These are phyloP conservation scores for Talaromyces sp. DNA, from an alignment of 2,329 filamentous ascomycete species.

Conservation along the genomic window DNA sequence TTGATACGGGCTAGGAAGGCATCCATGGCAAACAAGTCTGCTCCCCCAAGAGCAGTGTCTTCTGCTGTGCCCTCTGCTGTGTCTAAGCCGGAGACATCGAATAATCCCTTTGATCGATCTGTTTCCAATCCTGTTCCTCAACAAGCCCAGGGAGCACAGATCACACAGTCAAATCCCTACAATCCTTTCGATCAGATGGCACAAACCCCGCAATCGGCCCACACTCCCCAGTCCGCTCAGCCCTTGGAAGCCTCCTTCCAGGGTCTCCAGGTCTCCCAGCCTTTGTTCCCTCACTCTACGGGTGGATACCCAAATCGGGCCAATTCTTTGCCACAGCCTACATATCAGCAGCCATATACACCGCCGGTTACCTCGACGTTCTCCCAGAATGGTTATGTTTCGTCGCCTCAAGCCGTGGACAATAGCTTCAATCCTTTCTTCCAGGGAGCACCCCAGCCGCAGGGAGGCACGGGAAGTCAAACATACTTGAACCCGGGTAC, in stretches of 20 bases:
- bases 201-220: constrained; percentile 26
- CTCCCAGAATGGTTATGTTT: constrained; percentile 37
- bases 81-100: constrained; percentile 54
- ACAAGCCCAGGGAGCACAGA: constrained; percentile 16
- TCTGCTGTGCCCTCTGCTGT: constrained; percentile 21
- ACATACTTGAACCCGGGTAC: constrained; percentile 27
- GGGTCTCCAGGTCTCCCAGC: constrained; percentile 70
- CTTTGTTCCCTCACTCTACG: constrained; percentile 75
- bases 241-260: constrained; percentile 71
- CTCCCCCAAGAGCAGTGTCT: constrained; percentile 17
- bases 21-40: constrained; percentile 32
- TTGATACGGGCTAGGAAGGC: constrained; percentile 59
- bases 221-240: constrained; percentile 22
- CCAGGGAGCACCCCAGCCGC: constrained; percentile 35
- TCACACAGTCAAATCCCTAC: constrained; percentile 44
- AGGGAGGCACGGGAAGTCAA: constrained; percentile 28
- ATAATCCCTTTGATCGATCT: constrained; percentile 68
- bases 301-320: constrained; percentile 59
- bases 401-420: constrained; percentile 39
- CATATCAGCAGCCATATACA: constrained; percentile 47
- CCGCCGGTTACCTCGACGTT: constrained; percentile 43
- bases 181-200: constrained; percentile 68
- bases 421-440: constrained; percentile 49
- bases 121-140: constrained; percentile 41
- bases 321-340: constrained; percentile 41